A percentile compares a stretch with the other conserved stretches of the same genome.
Conservation (phyloP, 176 grass and related monocot genomes). For the Oryza glumipatula region DNA sequence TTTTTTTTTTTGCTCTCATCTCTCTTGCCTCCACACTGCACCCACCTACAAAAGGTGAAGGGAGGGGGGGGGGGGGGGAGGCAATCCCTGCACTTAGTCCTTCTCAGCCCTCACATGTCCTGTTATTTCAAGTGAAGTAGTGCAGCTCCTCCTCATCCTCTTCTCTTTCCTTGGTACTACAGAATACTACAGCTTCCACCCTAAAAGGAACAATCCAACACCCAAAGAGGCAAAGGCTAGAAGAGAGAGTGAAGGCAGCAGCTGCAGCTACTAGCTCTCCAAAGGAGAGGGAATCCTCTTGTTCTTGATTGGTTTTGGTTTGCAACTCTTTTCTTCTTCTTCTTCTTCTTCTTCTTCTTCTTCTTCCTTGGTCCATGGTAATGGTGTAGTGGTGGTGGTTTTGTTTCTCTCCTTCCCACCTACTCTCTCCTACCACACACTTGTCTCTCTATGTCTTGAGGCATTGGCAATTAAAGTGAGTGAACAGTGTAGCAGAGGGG, state of each 20-base stretch:
- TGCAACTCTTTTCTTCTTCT: not conserved
- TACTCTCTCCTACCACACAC: constrained; percentile 25
- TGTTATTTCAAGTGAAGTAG: constrained; percentile 12
- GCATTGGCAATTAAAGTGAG: constrained; percentile 41
- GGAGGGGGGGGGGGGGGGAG: not conserved
- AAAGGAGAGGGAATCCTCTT: not conserved
- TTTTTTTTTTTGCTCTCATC: constrained; percentile 1
- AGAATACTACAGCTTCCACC: constrained; percentile 30
- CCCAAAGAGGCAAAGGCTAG: constrained; percentile 32
- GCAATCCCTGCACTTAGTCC: constrained; percentile 32
- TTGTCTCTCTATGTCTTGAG: not conserved
- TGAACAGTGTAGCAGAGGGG: constrained; percentile 34
- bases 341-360: not conserved
- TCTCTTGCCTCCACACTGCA: constrained; percentile 23
- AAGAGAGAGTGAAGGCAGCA: not conserved
- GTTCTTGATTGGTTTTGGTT: not conserved
- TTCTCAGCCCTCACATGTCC: constrained; percentile 42
- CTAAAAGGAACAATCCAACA: constrained; percentile 40
- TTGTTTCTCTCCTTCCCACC: constrained; percentile 15
- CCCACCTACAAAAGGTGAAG: constrained; percentile 47
- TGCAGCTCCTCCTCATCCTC: not conserved
- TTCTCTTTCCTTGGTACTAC: constrained; percentile 28
- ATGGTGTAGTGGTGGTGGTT: constrained; percentile 3
- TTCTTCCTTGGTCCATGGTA: not conserved
- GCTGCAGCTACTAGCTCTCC: not conserved